Evolutionary conservation across 2,329 filamentous ascomycete genomes (phyloP).

Genomic region (Albifimbria verrucaria): DNA sequence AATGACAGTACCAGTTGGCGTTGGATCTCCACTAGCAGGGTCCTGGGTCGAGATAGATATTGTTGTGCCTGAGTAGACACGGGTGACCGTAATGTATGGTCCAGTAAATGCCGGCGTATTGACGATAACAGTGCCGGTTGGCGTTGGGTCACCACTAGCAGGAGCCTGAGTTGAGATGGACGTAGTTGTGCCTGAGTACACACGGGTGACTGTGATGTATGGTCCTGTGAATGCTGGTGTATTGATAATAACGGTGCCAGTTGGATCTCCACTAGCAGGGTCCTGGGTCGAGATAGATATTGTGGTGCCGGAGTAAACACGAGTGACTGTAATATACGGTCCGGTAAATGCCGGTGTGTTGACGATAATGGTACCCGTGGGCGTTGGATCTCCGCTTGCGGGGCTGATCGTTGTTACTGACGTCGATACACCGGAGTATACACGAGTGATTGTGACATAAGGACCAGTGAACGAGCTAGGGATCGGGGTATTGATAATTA

Average conservation of each 20-base stretch:
- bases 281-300: background rate
- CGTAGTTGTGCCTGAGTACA: background rate
- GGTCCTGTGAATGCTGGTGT: background rate
- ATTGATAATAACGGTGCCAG: background rate
- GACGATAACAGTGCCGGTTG: background rate
- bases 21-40: background rate
- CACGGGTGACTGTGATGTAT: background rate
- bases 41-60: background rate
- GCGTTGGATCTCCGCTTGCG: background rate
- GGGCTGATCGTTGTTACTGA: background rate
- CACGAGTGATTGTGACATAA: background rate
- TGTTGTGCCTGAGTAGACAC: background rate
- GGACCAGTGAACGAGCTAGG: background rate
- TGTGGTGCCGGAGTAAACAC: background rate
- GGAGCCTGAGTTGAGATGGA: background rate
- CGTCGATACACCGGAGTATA: background rate
- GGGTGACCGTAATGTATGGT: background rate
- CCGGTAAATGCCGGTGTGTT: background rate
- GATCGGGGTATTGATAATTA: background rate
- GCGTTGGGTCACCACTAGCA: background rate
- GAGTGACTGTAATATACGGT: background rate
- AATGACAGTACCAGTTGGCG: slow-evolving; percentile 1
- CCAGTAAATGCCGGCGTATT: background rate
- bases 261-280: background rate
- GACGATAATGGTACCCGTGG: background rate